phyloP scores from a whole-genome alignment of 139 green algal genomes.

The Parachlorella kessleri region DNA sequence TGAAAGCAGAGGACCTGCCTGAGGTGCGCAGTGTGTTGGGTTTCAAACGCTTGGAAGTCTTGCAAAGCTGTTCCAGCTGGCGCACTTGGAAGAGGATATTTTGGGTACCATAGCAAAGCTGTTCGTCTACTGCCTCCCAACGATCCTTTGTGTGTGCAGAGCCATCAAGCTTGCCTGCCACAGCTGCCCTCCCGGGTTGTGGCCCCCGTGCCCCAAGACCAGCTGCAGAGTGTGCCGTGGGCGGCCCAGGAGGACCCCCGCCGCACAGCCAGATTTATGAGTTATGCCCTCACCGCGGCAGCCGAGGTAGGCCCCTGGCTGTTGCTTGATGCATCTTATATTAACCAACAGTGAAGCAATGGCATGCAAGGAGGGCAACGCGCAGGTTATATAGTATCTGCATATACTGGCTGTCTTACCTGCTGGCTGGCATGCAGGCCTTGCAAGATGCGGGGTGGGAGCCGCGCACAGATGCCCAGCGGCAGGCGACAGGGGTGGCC shows the following conservation, averaged over 20 bases:
- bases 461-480: constrained; percentile 22
- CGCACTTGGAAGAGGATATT: too few relatives aligned
- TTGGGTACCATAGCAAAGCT: not conserved
- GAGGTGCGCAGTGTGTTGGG: too few relatives aligned
- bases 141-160: not conserved
- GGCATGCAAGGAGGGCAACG: too few relatives aligned
- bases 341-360: too few relatives aligned
- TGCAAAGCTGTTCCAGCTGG: too few relatives aligned
- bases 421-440: constrained; percentile 29
- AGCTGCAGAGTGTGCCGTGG: constrained; percentile 36
- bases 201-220: constrained; percentile 49
- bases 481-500: constrained; percentile 70
- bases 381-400: too few relatives aligned
- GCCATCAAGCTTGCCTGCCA: constrained; percentile 1
- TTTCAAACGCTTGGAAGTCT: too few relatives aligned
- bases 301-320: constrained; percentile 55
- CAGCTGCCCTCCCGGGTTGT: constrained; percentile 69
- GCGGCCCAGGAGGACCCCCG: constrained; percentile 13
- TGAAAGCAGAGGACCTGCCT: constrained; percentile 72
- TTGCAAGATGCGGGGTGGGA: constrained; percentile 67
- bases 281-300: constrained; percentile 57
- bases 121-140: not conserved
- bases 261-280: constrained; percentile 51
- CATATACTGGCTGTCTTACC: too few relatives aligned
- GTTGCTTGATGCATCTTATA: too few relatives aligned